Conservation (phyloP, 352 stramenopile genomes). For the Pythium brassicae region DNA sequence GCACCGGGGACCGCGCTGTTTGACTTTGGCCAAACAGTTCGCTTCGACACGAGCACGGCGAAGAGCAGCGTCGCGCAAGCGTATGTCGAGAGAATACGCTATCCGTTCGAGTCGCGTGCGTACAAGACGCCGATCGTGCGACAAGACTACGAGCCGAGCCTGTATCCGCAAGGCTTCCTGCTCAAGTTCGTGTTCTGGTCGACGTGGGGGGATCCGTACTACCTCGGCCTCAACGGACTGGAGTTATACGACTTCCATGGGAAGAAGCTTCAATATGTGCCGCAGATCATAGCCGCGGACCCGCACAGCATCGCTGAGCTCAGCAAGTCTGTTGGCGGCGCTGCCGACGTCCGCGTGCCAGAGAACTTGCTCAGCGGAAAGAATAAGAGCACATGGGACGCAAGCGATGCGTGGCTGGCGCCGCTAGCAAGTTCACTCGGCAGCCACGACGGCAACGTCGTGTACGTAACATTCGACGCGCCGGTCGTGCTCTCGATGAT, state of each 20-base stretch:
- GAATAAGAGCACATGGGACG: conserved; percentile 79
- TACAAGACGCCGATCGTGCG: conserved; percentile 74
- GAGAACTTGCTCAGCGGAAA: conserved; percentile 59
- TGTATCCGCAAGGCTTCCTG: conserved; percentile 82
- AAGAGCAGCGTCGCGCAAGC: conserved; percentile 1
- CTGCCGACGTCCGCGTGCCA: conserved; percentile 34
- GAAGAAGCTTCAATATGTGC: conserved; percentile 25
- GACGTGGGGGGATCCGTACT: conserved; percentile 84
- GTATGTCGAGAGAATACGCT: conserved; percentile 35
- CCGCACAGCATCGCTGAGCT: conserved; percentile 62
- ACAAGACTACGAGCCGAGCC: conserved; percentile 85
- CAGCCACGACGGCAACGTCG: conserved; percentile 44
- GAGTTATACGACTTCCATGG: conserved; percentile 72
- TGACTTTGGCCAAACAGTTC: conserved; percentile 70
- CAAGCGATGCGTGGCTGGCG: conserved; percentile 65
- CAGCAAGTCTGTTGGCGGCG: background rate
- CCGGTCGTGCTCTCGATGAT: conserved; percentile 75
- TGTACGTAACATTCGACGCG: conserved; percentile 70
- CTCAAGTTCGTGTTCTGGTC: conserved; percentile 81
- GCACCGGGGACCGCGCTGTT: conserved; percentile 63
- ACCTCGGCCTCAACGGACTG: conserved; percentile 75
- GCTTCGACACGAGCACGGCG: conserved; percentile 20
- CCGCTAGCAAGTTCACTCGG: conserved; percentile 69
- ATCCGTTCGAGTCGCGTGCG: conserved; percentile 32
- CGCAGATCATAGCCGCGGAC: conserved; percentile 38